Base-by-base conservation (phyloP, 768 basidiomycete species). In the Panaeolus papilionaceus region DNA sequence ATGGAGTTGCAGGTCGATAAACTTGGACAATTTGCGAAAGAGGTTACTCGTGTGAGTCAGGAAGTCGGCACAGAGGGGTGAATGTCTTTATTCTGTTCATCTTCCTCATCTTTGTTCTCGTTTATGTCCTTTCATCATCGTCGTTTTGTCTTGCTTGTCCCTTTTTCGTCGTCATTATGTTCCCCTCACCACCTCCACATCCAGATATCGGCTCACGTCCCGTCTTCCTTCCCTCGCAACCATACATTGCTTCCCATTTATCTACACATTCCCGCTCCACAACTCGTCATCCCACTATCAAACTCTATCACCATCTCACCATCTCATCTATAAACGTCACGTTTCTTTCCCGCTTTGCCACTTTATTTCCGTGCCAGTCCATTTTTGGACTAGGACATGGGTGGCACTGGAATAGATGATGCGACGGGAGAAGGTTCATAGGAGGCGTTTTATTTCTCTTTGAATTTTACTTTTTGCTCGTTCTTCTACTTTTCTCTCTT, bases 21-120 rank as follows among this genome's bases (percentile, higher is more conserved):
- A 68, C 83, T 98, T 37, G 89, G 92, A 66, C 91, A 92, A 73
- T 97, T 98, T 78, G 95, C 96, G 40, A 90, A 91, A 75, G 94
- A 96, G 77, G 94, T 96, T 42, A 95, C 94, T 67, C 87, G 95
- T 67, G 92, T 93, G 67, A 87, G 86, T 71, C 90, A 91, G 76
- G 92, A 93, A 76, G 95, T 97, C 76, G 92, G 92, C 20, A 93
- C 90, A 65, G 91, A 92, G 84, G 89, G 88, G 88, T 88, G 64
- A 45, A 79, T 76, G 6, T 1, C 33, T 33, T 2, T 33, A 33
- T 33, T 33, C 33, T 2, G 33, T 33, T 33, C 33, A 33, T 49
- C 16, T 38, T 68, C 49, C 9, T 61, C 64, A 42, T 16, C 23
- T 63, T 66, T 65, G 37, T 65, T 62, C 42, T 58, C 40, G 45